phyloP scores from a whole-genome alignment of 139 green algal genomes.

The Auxenochlorella protothecoides region DNA sequence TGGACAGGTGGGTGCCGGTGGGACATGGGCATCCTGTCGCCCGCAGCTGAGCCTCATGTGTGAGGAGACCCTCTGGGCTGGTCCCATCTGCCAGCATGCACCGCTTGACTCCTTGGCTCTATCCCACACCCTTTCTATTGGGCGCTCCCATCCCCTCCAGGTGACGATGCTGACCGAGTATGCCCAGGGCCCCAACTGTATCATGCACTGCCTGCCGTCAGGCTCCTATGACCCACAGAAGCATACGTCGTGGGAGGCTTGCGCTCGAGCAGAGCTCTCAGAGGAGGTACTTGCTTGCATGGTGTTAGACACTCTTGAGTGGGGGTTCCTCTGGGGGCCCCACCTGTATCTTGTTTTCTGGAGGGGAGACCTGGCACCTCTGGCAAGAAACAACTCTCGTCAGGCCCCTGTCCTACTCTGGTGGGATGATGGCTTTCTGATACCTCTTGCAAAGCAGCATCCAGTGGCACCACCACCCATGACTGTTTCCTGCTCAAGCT shows the following conservation, averaged over 20 bases:
- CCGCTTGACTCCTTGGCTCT: not conserved
- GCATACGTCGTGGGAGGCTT: constrained; percentile 40
- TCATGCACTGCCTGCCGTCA: constrained; percentile 62
- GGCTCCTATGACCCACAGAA: constrained; percentile 52
- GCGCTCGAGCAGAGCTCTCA: constrained; percentile 51
- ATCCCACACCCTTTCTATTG: not conserved
- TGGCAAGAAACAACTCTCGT: not conserved
- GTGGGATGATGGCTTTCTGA: too few relatives aligned
- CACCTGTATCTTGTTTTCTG: not conserved
- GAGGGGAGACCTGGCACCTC: not conserved
- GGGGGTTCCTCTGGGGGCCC: too few relatives aligned
- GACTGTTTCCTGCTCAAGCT: not conserved
- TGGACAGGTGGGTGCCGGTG: not conserved
- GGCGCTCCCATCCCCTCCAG: constrained; percentile 15
- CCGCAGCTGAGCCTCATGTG: constrained; percentile 56
- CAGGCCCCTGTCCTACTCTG: not conserved
- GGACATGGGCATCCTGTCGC: too few relatives aligned
- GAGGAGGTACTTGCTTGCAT: constrained; percentile 44
- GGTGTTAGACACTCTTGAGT: too few relatives aligned
- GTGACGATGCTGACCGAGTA: too few relatives aligned
- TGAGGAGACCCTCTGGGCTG: constrained; percentile 36
- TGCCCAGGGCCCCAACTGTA: constrained; percentile 31
- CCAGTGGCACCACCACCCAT: too few relatives aligned
- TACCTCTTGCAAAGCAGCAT: too few relatives aligned
- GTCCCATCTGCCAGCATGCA: not conserved